phyloP scores from a whole-genome alignment of 306 rosid species.

The Senna tora region DNA sequence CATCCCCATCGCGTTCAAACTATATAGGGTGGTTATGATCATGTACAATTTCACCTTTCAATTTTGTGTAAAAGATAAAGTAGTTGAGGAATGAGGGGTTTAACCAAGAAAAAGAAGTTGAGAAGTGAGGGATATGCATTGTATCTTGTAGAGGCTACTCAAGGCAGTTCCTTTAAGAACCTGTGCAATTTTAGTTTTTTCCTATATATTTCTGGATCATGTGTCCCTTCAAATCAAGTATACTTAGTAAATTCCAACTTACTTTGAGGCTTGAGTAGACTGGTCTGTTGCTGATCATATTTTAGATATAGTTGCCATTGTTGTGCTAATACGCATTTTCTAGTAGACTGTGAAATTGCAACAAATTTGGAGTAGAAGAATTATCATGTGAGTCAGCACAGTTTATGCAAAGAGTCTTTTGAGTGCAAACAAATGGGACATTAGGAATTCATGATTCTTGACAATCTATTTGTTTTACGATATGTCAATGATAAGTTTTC shows the following conservation, averaged over 20 bases:
- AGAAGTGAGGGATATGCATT: background rate
- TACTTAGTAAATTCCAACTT: background rate
- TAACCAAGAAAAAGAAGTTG: constrained; percentile 2
- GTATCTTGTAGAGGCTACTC: constrained; percentile 13
- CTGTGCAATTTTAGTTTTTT: constrained; percentile 2
- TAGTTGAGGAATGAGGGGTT: constrained; percentile 12
- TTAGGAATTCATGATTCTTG: constrained; percentile 6
- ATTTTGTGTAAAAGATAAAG: constrained; percentile 11
- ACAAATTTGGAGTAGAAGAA: constrained; percentile 23
- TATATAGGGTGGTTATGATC: background rate
- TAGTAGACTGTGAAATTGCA: constrained; percentile 4
- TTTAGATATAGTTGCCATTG: constrained; percentile 20
- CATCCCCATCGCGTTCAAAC: background rate
- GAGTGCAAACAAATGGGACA: constrained; percentile 2
- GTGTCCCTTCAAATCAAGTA: background rate
- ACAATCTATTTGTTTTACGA: background rate
- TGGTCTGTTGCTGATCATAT: constrained; percentile 11
- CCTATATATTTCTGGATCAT: background rate
- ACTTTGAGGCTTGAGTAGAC: background rate
- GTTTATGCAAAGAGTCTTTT: no score
- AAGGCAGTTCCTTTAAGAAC: background rate
- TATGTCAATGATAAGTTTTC: constrained; percentile 12
- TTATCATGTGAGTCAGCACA: background rate
- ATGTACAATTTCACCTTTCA: background rate
- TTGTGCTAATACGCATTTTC: background rate